These are phyloP conservation scores for Paramecium pentaurelia DNA, from an alignment of 73 alveolate genomes.

Conservation along the genomic window DNA sequence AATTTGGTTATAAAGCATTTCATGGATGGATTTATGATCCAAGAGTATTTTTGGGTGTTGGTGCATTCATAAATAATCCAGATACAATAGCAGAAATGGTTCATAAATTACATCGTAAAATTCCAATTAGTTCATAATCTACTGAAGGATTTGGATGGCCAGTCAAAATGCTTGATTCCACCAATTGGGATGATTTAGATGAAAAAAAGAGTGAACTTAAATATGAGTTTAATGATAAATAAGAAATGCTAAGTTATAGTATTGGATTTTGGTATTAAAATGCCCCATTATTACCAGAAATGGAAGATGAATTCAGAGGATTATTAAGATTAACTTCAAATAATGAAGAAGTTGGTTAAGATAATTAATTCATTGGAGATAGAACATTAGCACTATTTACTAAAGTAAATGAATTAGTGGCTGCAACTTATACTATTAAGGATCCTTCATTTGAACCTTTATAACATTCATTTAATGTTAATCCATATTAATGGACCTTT, in stretches of 20 bases:
- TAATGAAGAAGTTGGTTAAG: neutral
- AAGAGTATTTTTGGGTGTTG: neutral
- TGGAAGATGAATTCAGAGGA: constrained; percentile 25
- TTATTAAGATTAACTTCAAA: neutral
- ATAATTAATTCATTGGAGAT: neutral
- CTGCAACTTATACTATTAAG: neutral
- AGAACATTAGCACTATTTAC: neutral
- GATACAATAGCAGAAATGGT: neutral
- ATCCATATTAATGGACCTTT: constrained; percentile 20
- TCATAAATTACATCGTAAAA: neutral
- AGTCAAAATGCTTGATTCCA: neutral
- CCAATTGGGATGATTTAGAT: neutral
- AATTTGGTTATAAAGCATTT: constrained; percentile 31
- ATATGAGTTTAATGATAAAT: neutral
- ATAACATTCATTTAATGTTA: neutral
- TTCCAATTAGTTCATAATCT: neutral
- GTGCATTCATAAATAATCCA: neutral
- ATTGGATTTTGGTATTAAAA: neutral
- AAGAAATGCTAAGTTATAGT: neutral
- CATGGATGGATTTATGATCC: constrained; percentile 49
- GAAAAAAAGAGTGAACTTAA: neutral
- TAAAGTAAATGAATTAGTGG: neutral
- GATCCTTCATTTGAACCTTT: constrained; percentile 41
- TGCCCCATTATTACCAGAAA: constrained; percentile 14
- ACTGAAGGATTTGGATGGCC: constrained; percentile 34